Evolutionary conservation across 257 asterid genomes (phyloP).

Genomic region (Fraxinus excelsior): DNA sequence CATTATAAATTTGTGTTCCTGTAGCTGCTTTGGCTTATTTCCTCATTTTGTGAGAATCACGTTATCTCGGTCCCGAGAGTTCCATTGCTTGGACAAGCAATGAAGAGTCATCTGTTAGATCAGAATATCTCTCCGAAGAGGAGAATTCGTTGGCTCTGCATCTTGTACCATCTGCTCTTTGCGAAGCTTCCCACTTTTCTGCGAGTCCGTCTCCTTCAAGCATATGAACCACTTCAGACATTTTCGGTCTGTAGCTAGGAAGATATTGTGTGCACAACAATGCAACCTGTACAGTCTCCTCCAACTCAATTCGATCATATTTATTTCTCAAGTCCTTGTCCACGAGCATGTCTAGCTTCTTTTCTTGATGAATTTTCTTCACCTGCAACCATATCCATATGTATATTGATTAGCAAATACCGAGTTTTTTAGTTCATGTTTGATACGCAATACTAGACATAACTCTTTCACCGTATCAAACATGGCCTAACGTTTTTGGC

Average conservation of each 20-base stretch:
- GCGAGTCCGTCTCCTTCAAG: conserved; percentile 97
- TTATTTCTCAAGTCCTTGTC: conserved; percentile 63
- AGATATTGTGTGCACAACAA: conserved; percentile 85
- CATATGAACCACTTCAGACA: conserved; percentile 96
- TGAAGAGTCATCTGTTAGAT: conserved; percentile 89
- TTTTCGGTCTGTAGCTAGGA: conserved; percentile 84
- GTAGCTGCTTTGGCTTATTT: conserved; percentile 3
- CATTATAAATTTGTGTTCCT: conserved; percentile 19
- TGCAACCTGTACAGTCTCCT: conserved; percentile 92
- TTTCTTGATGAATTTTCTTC: conserved; percentile 80
- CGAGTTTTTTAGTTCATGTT: background rate
- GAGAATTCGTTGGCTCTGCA: conserved; percentile 77
- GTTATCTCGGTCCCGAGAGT: conserved; percentile 90
- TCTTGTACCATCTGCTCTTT: conserved; percentile 65
- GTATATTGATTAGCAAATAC: background rate
- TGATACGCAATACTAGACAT: background rate
- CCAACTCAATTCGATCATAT: conserved; percentile 79
- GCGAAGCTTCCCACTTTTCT: conserved; percentile 97
- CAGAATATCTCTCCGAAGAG: conserved; percentile 85
- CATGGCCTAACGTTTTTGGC: background rate
- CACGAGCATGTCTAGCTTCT: conserved; percentile 82
- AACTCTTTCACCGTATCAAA: background rate
- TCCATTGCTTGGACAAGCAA: conserved; percentile 94
- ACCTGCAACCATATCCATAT: conserved; percentile 47
- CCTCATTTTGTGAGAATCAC: background rate